Evolutionary conservation across 768 basidiomycete genomes (phyloP).

Genomic region (Antrodiella citrinella): DNA sequence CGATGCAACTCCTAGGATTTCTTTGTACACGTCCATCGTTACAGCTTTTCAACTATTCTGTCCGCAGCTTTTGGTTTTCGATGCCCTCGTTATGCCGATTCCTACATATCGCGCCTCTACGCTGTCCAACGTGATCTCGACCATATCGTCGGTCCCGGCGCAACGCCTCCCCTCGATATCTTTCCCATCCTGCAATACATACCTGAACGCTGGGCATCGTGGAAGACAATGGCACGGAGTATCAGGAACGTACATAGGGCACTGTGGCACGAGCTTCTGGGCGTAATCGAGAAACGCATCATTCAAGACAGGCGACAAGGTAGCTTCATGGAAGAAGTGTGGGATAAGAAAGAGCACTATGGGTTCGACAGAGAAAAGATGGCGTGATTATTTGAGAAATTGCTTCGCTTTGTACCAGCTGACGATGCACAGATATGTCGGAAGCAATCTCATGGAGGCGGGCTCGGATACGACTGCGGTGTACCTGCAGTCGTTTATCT

Average conservation of each 20-base stretch:
- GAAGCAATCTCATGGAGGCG: neutral
- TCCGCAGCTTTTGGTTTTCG: neutral
- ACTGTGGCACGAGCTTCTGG: neutral
- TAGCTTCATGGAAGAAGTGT: conserved; percentile 26
- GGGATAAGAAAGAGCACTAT: conserved; percentile 15
- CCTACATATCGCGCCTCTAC: neutral
- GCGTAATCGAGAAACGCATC: neutral
- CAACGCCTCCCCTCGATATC: conserved; percentile 26
- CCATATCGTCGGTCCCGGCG: conserved; percentile 23
- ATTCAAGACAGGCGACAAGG: neutral
- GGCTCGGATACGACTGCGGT: conserved; percentile 2
- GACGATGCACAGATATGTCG: neutral
- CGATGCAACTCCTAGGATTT: neutral
- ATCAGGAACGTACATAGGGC: neutral
- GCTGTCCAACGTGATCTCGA: neutral
- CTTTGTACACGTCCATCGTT: neutral
- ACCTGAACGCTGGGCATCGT: conserved; percentile 26
- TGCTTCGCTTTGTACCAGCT: too few relatives aligned
- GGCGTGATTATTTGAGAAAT: conserved; percentile 15
- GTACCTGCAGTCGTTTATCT: neutral
- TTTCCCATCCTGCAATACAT: conserved; percentile 25
- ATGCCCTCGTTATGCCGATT: neutral
- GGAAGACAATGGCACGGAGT: conserved; percentile 19
- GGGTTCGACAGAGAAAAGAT: conserved; percentile 18
- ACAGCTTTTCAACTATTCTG: neutral